Conservation (phyloP, 345 rosid species). For the Trapa incisa region DNA sequence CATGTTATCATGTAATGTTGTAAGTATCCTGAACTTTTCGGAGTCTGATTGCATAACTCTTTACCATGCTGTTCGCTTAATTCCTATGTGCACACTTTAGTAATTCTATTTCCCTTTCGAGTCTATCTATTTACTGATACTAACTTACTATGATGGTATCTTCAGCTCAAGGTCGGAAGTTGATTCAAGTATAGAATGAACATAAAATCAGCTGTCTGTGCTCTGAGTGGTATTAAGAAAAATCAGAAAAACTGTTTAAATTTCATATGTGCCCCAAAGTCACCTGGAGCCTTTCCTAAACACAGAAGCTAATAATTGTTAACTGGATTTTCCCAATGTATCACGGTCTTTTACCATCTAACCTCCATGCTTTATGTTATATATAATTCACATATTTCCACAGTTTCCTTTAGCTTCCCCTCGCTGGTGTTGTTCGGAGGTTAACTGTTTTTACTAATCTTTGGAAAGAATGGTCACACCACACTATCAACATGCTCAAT, state of each 20-base stretch:
- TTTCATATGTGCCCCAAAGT: background rate
- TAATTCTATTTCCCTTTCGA: background rate
- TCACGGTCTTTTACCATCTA: background rate
- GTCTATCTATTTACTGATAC: background rate
- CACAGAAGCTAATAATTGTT: background rate
- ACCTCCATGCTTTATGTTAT: background rate
- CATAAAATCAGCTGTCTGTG: background rate
- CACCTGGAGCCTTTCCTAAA: background rate
- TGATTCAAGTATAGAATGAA: background rate
- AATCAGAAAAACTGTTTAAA: background rate
- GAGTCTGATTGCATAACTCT: background rate
- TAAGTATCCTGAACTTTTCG: conserved; percentile 22
- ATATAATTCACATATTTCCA: background rate
- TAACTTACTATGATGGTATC: background rate
- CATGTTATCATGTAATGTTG: conserved; percentile 53
- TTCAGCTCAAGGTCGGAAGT: background rate
- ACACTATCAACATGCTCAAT: background rate
- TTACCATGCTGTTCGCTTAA: background rate
- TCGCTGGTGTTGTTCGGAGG: background rate
- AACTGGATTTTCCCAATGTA: background rate
- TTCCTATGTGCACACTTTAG: background rate
- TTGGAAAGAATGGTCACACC: background rate
- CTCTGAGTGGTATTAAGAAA: background rate
- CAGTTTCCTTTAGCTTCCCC: background rate
- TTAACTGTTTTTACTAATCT: background rate